Conservation (phyloP, 441 rosid genomes). For the Manihot esculenta region DNA sequence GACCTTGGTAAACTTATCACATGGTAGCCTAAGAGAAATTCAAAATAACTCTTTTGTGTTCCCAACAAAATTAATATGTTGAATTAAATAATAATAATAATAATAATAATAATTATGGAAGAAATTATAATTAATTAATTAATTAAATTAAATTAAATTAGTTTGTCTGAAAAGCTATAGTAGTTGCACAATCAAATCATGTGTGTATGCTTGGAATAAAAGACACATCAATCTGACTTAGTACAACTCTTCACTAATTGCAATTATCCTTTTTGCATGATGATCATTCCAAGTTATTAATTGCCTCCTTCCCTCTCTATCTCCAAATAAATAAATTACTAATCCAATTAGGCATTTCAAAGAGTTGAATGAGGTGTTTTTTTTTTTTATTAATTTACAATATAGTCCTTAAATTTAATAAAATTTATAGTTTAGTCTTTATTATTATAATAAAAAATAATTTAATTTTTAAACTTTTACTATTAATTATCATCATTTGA, state of each 20-base stretch:
- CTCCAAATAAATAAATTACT: background rate
- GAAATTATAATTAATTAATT: no score
- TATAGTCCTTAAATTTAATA: no score
- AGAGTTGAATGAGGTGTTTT: no score
- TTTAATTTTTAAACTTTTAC: no score
- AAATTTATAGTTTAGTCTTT: no score
- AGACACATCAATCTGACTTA: background rate
- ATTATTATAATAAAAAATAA: no score
- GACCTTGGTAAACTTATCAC: slow-evolving; percentile 25
- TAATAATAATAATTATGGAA: no score
- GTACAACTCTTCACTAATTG: slow-evolving; percentile 2
- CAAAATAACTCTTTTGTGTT: background rate
- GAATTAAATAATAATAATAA: background rate
- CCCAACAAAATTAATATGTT: background rate
- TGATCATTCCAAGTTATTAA: slow-evolving; percentile 17
- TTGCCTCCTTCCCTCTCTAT: slow-evolving; percentile 19
- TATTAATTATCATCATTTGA: background rate
- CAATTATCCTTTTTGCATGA: slow-evolving; percentile 19
- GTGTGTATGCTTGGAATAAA: slow-evolving; percentile 10
- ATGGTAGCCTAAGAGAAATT: slow-evolving; percentile 15
- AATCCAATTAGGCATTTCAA: no score
- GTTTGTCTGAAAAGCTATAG: background rate
- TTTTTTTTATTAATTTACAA: no score
- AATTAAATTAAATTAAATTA: no score
- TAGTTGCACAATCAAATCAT: slow-evolving; percentile 22